A percentile compares a stretch with the other conserved stretches of the same genome.
Evolutionary conservation across 1,284 basidiomycete genomes (phyloP).

Genomic region (Fomitopsis betulina): DNA sequence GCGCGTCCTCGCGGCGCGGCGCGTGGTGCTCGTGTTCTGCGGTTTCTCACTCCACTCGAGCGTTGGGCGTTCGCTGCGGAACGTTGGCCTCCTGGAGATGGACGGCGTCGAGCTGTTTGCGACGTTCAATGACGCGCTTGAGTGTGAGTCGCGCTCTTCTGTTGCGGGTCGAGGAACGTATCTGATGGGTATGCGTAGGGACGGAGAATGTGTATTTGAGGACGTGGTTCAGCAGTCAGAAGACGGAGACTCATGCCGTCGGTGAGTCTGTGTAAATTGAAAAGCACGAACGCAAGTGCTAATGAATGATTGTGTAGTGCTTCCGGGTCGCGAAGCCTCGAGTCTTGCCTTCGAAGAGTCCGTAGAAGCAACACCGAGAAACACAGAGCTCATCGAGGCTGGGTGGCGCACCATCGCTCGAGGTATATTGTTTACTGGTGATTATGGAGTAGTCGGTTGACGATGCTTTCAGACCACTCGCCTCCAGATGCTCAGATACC

Average conservation of each 20-base stretch:
- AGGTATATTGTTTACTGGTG: conserved; percentile 32
- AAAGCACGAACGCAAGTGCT: background rate
- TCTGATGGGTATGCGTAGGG: conserved; percentile 42
- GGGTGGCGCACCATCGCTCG: conserved; percentile 67
- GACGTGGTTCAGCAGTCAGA: conserved; percentile 69
- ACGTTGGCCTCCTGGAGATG: conserved; percentile 73
- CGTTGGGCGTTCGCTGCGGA: conserved; percentile 68
- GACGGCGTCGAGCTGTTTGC: conserved; percentile 82
- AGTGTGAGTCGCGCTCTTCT: conserved; percentile 55
- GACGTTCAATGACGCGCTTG: conserved; percentile 87
- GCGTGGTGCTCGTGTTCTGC: conserved; percentile 86
- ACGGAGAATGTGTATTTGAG: conserved; percentile 85
- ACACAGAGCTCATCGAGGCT: conserved; percentile 72
- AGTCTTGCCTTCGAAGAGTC: conserved; percentile 50
- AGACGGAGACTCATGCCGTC: conserved; percentile 41
- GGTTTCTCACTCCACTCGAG: conserved; percentile 65
- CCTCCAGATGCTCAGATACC: conserved; percentile 14
- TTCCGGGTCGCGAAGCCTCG: conserved; percentile 53
- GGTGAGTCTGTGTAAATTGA: conserved; percentile 18
- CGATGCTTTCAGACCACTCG: conserved; percentile 17
- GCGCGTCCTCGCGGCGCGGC: conserved; percentile 72
- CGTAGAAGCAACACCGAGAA: conserved; percentile 69
- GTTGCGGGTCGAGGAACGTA: background rate
- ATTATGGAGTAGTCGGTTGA: no score
- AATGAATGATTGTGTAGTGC: conserved; percentile 30